Conservation (phyloP, 345 rosid species). For the Ceriops tagal region DNA sequence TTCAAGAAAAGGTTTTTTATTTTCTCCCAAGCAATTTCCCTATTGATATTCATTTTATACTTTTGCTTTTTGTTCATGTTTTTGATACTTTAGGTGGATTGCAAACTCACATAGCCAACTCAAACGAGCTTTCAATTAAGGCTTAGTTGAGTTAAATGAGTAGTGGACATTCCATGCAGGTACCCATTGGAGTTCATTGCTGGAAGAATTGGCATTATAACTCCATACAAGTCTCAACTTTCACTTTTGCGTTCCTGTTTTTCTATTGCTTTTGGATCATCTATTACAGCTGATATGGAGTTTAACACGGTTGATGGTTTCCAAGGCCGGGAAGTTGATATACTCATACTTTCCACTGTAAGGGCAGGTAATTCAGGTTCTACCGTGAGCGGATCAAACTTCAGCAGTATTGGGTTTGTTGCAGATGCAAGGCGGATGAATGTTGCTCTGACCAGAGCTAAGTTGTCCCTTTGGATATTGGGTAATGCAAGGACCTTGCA, state of each 20-base stretch:
- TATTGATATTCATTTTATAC: not conserved
- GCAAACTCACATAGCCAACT: not conserved
- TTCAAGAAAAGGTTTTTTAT: conserved; percentile 60
- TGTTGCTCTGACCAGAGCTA: conserved; percentile 95
- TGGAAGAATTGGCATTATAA: conserved; percentile 79
- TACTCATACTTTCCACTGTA: conserved; percentile 85
- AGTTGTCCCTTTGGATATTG: conserved; percentile 86
- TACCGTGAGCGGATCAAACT: conserved; percentile 28
- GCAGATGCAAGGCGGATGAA: conserved; percentile 95
- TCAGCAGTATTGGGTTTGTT: conserved; percentile 83
- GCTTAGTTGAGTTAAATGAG: not conserved
- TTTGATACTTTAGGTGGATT: not conserved
- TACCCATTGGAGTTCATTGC: conserved; percentile 72
- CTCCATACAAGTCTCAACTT: conserved; percentile 87
- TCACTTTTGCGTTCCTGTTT: conserved; percentile 73
- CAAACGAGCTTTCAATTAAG: not conserved
- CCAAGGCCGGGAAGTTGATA: conserved; percentile 94
- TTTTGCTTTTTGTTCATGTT: not conserved
- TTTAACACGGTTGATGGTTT: conserved; percentile 95
- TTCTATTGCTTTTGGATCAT: conserved; percentile 67
- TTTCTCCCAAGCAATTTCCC: not conserved
- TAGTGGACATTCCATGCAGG: conserved; percentile 34
- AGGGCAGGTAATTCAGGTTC: conserved; percentile 60
- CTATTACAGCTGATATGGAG: conserved; percentile 71
- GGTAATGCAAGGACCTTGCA: conserved; percentile 80